Conservation (phyloP, 2,329 filamentous ascomycete species). For the Fusarium anguioides region DNA sequence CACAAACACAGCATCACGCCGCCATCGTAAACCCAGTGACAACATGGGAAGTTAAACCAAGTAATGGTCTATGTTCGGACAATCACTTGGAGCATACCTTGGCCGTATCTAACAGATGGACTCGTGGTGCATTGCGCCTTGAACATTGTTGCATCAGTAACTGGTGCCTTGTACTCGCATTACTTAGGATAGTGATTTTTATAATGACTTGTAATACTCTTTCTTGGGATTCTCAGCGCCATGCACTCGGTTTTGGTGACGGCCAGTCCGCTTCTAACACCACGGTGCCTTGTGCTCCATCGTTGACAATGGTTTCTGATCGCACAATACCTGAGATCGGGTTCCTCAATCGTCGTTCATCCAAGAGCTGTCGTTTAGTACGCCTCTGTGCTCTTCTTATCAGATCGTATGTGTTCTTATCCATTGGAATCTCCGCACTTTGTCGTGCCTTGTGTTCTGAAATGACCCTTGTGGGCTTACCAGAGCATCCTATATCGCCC, state of each 20-base stretch:
- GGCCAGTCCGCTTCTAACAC: not conserved
- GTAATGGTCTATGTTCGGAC: not conserved
- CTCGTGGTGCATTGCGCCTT: conserved; percentile 8
- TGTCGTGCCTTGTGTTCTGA: not conserved
- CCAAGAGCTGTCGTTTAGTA: not conserved
- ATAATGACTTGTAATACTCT: not conserved
- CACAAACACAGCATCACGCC: conserved; percentile 1
- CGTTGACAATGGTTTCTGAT: conserved; percentile 7
- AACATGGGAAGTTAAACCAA: not conserved
- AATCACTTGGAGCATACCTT: not conserved
- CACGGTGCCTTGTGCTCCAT: not conserved
- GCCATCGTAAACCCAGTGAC: conserved; percentile 1
- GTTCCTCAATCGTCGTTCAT: not conserved
- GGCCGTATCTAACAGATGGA: not conserved
- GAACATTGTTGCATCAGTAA: conserved; percentile 19
- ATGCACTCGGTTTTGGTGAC: conserved; percentile 17
- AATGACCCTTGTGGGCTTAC: not conserved
- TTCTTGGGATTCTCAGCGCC: not conserved
- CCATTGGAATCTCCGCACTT: not conserved
- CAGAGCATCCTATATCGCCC: not conserved
- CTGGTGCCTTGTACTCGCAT: conserved; percentile 1
- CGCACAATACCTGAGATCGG: conserved; percentile 7
- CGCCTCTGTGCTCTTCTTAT: conserved; percentile 7
- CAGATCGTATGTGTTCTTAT: conserved; percentile 2
- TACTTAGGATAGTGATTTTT: not conserved